Base-by-base conservation (phyloP, 2,329 filamentous ascomycete genomes). In the Hypoxylon sp. region DNA sequence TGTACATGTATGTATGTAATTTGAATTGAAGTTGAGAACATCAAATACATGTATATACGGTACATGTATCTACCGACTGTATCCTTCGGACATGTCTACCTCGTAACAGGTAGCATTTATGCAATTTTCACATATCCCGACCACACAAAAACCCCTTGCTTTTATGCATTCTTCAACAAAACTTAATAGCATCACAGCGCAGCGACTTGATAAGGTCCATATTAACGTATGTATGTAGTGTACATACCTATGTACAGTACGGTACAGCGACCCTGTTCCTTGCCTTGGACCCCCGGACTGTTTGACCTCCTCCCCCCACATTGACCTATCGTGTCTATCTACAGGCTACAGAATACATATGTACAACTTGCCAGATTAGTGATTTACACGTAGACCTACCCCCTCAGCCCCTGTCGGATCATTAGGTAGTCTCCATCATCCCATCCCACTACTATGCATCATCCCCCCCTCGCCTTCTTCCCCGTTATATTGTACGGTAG, bases 281-380 rank as follows among this genome's bases (percentile, higher is more conserved):
- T 67, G 60, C 60, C 63, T 59, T 61, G 51, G 26, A 59, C 52
- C 52, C 52, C 52, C 46, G 24, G 39, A 35, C 39, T 29, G 44
- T 48, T 35, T 37, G 31, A 48, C 39, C 19, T 17, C 17, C 46
- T 35, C 35, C 60, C 62, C 62, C 59, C 63, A 67, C 63, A 67
- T 65, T 58, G 60, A 63, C 69, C 66, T 71, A 71, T 70, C 68
- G 60, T 50, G 68, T 58, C 58, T 69, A 71, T 71, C 63, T 63
- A 63, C 66, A 63, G 50, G 62, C 54, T 39, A 52, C 14, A 24
- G 37, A 48, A 35, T 44, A n/a, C n/a, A n/a, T n/a, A 42, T 19
- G 35, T 17, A 60, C 14, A 52, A 44, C 17, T 52, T 55, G 48
- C 37, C 48, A 22, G 48, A 59, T 66, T 66, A 65, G 59, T 64